Evolutionary conservation across 2,329 filamentous ascomycete species (phyloP).

Genomic region (Colletotrichum sp.): DNA sequence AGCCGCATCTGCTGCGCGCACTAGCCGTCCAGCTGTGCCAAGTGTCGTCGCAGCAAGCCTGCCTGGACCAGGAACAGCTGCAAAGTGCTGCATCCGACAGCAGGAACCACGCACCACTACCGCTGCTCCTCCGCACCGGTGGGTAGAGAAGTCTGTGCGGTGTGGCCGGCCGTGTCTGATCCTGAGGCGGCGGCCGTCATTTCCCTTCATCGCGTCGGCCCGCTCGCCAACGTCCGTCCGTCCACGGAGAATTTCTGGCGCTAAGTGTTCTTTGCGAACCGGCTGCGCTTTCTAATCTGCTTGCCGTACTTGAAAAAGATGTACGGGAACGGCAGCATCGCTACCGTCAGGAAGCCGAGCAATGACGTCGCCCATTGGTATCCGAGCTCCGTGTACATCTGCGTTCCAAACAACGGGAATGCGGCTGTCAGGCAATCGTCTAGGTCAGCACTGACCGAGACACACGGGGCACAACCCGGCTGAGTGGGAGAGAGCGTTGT

Average conservation of each 20-base stretch:
- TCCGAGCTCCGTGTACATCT: slow-evolving; percentile 74
- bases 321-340: slow-evolving; percentile 69
- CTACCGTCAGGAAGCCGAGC: slow-evolving; percentile 65
- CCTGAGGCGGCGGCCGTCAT: neutral
- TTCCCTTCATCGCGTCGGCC: neutral
- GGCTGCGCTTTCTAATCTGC: slow-evolving; percentile 57
- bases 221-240: neutral
- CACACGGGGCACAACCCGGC: slow-evolving; percentile 21
- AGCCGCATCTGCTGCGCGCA: slow-evolving; percentile 5
- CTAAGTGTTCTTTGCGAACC: slow-evolving; percentile 46
- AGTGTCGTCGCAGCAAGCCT: neutral
- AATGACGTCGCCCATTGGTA: slow-evolving; percentile 72
- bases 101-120: neutral
- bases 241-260: neutral
- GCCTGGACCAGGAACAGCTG: slow-evolving; percentile 5
- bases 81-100: neutral
- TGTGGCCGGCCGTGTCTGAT: neutral
- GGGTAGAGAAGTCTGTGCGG: slow-evolving; percentile 6
- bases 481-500: slow-evolving; percentile 20
- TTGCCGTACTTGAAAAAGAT: slow-evolving; percentile 68
- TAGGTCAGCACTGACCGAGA: slow-evolving; percentile 4
- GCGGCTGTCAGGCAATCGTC: slow-evolving; percentile 54
- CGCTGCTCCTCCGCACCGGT: neutral
- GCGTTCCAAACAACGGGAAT: slow-evolving; percentile 77
- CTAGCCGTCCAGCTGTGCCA: slow-evolving; percentile 3